Percentiles rank a stretch among this genome's conserved stretches.
phyloP scores from a whole-genome alignment of 2,329 filamentous ascomycete species.

The Rhynchosporium graminicola region DNA sequence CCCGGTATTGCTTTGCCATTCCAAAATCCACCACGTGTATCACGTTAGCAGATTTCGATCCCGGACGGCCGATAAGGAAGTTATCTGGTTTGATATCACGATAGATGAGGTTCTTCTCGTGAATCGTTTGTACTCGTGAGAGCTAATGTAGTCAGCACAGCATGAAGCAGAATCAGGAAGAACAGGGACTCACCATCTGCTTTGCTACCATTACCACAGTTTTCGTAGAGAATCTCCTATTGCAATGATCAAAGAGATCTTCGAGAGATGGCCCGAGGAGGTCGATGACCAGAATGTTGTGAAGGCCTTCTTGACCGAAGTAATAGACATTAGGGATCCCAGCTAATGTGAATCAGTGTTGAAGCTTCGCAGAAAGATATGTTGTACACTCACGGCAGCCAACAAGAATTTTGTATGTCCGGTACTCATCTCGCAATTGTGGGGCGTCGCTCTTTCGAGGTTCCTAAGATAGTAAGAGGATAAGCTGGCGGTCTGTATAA shows the following conservation, averaged over 20 bases:
- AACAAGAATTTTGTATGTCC: conserved; percentile 98
- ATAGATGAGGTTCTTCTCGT: conserved; percentile 99
- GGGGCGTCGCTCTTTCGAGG: conserved; percentile 98
- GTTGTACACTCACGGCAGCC: conserved; percentile 82
- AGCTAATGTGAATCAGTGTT: conserved; percentile 57
- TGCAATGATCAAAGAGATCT: conserved; percentile 97
- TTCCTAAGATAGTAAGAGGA: conserved; percentile 59
- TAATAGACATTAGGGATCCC: conserved; percentile 99
- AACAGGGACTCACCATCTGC: conserved; percentile 74
- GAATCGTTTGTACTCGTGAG: conserved; percentile 87
- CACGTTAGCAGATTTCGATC: conserved; percentile 92
- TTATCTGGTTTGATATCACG: conserved; percentile 99
- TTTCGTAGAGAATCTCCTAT: conserved; percentile 92
- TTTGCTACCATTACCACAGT: conserved; percentile 99
- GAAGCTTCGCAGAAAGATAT: conserved; percentile 19
- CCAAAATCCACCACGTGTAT: conserved; percentile 99
- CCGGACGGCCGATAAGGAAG: conserved; percentile 91
- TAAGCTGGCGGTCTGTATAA: conserved; percentile 12
- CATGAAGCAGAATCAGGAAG: background rate
- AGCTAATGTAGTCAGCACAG: conserved; percentile 53
- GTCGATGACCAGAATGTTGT: conserved; percentile 98
- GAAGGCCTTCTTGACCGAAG: conserved; percentile 95
- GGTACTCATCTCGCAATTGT: conserved; percentile 95
- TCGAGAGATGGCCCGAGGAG: conserved; percentile 92
- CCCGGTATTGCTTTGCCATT: conserved; percentile 99